Conservation (phyloP, 2,329 filamentous ascomycete genomes). For the Paecilomyces sp. region DNA sequence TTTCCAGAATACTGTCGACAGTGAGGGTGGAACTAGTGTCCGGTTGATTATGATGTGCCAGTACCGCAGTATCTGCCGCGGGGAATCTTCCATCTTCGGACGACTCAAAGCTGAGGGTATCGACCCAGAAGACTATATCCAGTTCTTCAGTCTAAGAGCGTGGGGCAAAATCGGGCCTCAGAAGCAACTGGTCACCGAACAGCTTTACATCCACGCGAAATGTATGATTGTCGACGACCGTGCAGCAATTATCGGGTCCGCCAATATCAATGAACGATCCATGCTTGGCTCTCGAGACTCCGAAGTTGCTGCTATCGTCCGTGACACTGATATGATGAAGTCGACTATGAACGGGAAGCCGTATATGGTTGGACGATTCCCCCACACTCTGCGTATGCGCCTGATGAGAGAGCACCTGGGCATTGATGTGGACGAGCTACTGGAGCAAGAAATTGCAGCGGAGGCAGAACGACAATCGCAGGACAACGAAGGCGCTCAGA, state of each 20-base stretch:
- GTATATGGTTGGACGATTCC: conserved; percentile 85
- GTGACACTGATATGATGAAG: conserved; percentile 87
- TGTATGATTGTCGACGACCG: conserved; percentile 93
- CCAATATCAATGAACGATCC: conserved; percentile 97
- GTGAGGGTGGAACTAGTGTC: conserved; percentile 88
- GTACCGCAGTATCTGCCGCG: conserved; percentile 90
- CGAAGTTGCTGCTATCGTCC: conserved; percentile 80
- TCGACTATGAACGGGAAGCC: conserved; percentile 86
- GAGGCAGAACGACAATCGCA: conserved; percentile 60
- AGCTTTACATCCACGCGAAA: conserved; percentile 97
- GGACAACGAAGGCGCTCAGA: conserved; percentile 34
- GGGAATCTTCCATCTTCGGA: conserved; percentile 86
- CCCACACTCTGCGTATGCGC: conserved; percentile 84
- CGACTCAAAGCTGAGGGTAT: conserved; percentile 72
- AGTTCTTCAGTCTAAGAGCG: conserved; percentile 85
- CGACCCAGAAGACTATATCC: conserved; percentile 89
- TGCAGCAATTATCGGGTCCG: conserved; percentile 87
- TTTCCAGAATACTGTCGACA: conserved; percentile 93
- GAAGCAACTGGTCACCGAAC: conserved; percentile 82
- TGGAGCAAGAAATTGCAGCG: conserved; percentile 66
- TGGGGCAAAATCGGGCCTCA: conserved; percentile 87
- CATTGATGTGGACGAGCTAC: conserved; percentile 86
- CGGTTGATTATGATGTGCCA: conserved; percentile 95
- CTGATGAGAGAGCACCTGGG: conserved; percentile 96
- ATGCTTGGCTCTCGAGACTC: conserved; percentile 91